These are phyloP conservation scores for Pseudogymnoascus pannorum DNA, from an alignment of 2,329 filamentous ascomycete genomes.

Conservation along the genomic window DNA sequence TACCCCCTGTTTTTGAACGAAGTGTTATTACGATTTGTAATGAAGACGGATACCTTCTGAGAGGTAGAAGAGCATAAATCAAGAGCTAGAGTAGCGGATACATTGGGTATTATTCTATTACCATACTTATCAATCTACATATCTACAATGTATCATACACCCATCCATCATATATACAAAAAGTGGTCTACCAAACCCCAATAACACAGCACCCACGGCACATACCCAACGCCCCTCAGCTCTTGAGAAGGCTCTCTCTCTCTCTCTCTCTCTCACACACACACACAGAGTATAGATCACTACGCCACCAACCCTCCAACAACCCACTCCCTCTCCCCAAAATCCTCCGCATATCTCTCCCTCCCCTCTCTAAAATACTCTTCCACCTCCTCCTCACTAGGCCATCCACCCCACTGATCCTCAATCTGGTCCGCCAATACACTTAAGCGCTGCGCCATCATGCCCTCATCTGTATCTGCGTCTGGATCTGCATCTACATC, in stretches of 20 bases:
- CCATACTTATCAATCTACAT: background rate
- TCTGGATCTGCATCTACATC: background rate
- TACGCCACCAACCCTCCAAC: background rate
- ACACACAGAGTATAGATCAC: background rate
- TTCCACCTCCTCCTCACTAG: conserved; percentile 17
- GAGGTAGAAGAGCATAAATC: background rate
- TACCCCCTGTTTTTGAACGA: background rate
- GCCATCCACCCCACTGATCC: conserved; percentile 25
- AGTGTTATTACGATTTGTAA: background rate
- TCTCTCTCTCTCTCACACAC: too few species aligned
- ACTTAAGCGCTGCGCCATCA: background rate
- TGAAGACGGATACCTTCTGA: background rate
- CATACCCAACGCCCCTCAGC: background rate
- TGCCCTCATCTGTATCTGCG: too few species aligned
- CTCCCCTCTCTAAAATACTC: conserved; percentile 9
- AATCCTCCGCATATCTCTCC: background rate
- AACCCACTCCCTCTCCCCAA: background rate
- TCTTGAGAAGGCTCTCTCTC: conserved; percentile 2
- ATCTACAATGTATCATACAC: background rate
- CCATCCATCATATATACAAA: background rate
- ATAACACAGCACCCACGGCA: background rate
- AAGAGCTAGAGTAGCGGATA: background rate
- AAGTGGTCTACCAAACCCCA: background rate
- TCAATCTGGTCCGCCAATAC: conserved; percentile 20
- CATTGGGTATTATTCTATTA: background rate